Evolutionary conservation across 1,284 basidiomycete species (phyloP).

Genomic region (Volvariella volvacea): DNA sequence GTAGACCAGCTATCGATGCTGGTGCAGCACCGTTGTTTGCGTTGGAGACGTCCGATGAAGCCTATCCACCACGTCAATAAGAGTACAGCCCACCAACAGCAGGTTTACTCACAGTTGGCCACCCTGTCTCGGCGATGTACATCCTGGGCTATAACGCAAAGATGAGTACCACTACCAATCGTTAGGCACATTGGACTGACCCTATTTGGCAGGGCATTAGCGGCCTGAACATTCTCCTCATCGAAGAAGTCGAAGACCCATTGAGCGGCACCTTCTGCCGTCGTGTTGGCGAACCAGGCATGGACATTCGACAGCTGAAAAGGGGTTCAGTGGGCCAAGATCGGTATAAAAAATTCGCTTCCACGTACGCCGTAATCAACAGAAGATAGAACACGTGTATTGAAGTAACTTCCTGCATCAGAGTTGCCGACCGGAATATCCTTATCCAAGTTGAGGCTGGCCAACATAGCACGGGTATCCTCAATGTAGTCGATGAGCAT

Average conservation of each 20-base stretch:
- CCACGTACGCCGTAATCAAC: constrained; percentile 70
- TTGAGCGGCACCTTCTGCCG: constrained; percentile 60
- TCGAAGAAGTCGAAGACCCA: constrained; percentile 43
- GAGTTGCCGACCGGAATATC: constrained; percentile 77
- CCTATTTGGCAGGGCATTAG: constrained; percentile 47
- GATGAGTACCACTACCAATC: background rate
- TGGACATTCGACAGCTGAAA: constrained; percentile 74
- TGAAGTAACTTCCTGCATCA: constrained; percentile 88
- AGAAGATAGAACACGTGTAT: constrained; percentile 55
- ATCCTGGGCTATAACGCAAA: constrained; percentile 46
- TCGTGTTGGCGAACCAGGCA: constrained; percentile 76
- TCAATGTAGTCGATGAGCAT: constrained; percentile 60
- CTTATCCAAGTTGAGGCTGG: constrained; percentile 44
- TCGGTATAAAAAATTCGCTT: constrained; percentile 1
- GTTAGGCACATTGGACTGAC: constrained; percentile 11
- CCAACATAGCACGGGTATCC: constrained; percentile 53
- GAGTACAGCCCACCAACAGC: background rate
- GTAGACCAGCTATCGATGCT: constrained; percentile 66
- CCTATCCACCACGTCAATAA: constrained; percentile 24
- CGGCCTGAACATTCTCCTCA: constrained; percentile 48
- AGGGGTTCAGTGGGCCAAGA: constrained; percentile 1
- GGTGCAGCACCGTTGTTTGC: constrained; percentile 58
- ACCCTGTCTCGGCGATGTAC: constrained; percentile 91
- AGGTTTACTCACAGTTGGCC: constrained; percentile 65
- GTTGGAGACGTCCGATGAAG: constrained; percentile 49